Evolutionary conservation across 116 monocot genomes (phyloP).

Genomic region (Dioscorea cayenensis): DNA sequence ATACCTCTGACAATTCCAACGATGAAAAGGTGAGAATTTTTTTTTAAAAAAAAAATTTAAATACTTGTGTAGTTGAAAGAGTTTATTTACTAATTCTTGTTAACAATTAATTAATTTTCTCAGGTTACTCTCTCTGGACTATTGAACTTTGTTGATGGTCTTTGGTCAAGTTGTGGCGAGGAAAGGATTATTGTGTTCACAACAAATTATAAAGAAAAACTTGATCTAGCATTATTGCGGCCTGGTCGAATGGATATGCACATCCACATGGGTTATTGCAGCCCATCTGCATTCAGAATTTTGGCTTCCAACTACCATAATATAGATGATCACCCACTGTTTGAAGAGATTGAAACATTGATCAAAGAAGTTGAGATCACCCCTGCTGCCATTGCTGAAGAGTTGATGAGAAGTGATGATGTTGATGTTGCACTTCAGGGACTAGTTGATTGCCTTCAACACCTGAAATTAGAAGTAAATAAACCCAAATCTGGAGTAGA

Average conservation of each 20-base stretch:
- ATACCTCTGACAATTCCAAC: background rate
- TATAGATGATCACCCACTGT: slow-evolving; percentile 22
- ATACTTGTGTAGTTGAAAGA: background rate
- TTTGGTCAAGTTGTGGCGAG: slow-evolving; percentile 47
- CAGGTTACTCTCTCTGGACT: slow-evolving; percentile 46
- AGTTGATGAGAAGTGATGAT: slow-evolving; percentile 30
- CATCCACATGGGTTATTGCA: slow-evolving; percentile 60
- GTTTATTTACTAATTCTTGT: background rate
- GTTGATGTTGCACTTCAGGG: slow-evolving; percentile 15
- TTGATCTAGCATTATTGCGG: slow-evolving; percentile 44
- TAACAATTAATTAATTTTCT: background rate
- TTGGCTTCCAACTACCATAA: slow-evolving; percentile 44
- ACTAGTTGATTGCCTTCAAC: slow-evolving; percentile 5
- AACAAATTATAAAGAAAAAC: slow-evolving; percentile 42
- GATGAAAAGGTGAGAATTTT: background rate
- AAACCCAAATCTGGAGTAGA: background rate
- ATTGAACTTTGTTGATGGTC: slow-evolving; percentile 25
- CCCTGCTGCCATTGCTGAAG: slow-evolving; percentile 35
- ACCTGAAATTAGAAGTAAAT: slow-evolving; percentile 1
- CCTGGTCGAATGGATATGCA: slow-evolving; percentile 77
- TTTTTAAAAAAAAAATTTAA: too few relatives aligned
- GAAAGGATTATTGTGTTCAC: slow-evolving; percentile 62
- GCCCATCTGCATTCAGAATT: slow-evolving; percentile 18
- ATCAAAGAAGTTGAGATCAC: slow-evolving; percentile 29
- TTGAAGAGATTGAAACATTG: slow-evolving; percentile 23